A percentile compares a stretch with the other conserved stretches of the same genome.
Evolutionary conservation across 202 grass and related monocot species (phyloP).

Genomic region (Cymbopogon flexuosus): DNA sequence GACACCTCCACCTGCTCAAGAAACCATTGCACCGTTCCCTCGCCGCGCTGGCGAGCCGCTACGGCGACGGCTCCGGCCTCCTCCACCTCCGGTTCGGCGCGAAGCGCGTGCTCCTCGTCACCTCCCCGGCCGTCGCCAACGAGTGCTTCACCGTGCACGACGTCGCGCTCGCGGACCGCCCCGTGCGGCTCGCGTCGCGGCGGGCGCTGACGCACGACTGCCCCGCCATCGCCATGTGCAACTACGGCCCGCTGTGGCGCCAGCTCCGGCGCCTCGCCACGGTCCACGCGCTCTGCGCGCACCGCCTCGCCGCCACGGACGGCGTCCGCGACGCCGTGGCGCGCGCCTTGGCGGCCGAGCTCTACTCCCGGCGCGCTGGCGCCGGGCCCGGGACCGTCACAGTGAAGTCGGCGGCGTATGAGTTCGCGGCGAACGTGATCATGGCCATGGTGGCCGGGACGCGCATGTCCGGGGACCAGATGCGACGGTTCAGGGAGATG

Average conservation of each 20-base stretch:
- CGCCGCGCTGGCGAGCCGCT: conserved; percentile 19
- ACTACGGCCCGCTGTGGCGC: conserved; percentile 47
- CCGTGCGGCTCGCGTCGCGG: conserved; percentile 25
- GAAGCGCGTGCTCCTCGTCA: conserved; percentile 41
- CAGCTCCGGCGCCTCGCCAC: conserved; percentile 45
- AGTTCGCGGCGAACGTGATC: conserved; percentile 45
- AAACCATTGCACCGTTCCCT: conserved; percentile 50
- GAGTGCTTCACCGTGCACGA: conserved; percentile 69
- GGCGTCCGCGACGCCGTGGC: conserved; percentile 14
- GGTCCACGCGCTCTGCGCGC: conserved; percentile 36
- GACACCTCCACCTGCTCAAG: conserved; percentile 67
- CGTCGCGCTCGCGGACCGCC: conserved; percentile 45
- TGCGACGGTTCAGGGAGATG: conserved; percentile 32
- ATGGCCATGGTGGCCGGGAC: conserved; percentile 52
- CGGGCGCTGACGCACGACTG: conserved; percentile 20
- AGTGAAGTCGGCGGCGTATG: conserved; percentile 37
- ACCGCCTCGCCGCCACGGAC: conserved; percentile 22
- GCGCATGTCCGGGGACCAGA: conserved; percentile 27
- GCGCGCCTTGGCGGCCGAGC: conserved; percentile 33
- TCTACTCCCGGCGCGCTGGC: conserved; percentile 30
- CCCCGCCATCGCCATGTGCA: conserved; percentile 20
- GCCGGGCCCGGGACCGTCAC: neutral
- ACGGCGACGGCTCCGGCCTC: conserved; percentile 18
- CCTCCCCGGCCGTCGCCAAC: conserved; percentile 32
- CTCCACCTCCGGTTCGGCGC: conserved; percentile 52